Base-by-base conservation (phyloP, 106 monocot genomes). In the Dendrobium officinale region DNA sequence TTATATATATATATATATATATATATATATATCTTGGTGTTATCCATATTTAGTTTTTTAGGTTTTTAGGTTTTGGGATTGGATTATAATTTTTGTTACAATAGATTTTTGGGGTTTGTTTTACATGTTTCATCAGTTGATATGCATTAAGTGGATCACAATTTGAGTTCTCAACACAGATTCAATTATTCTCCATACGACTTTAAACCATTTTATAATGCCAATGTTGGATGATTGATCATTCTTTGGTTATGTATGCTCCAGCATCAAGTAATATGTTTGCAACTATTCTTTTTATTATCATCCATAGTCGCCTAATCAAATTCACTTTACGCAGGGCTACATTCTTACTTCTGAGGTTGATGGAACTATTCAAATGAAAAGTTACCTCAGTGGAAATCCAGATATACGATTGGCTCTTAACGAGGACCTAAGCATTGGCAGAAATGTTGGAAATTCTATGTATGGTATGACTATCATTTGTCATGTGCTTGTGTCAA, bases 281-380 rank as follows among this genome's bases (percentile, higher is more conserved):
- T 70, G 70, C 70, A 15, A 37, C 29, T 70, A 37, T 70, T 37
- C 11, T 13, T 76, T 47, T 47, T 22, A 13, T 48, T 76, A 49
- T 49, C 43, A 76, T 51, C 1, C 27, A 43, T 43, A 20, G 4
- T 27, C 9, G 27, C 49, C 49, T 76, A 49, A 42, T 44, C 43
- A n/a, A 76, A 76, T 0, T 49, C 49, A 27, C 76, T 27, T 27
- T 18, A 55, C 54, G 67, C 89, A 98, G 98, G 98, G 98, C 4
- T 95, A 98, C 77, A 93, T 98, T 83, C 91, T 98, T 44, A 98
- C 98, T 22, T 94, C 98, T 79, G 98, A 98, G 88, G 93, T 98
- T 83, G 98, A 98, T 90, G 98, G 98, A 42, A 98, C 98, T 43
- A 98, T 98, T 82, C 98, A 98, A 90, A 98, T 98, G 95, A 98